phyloP scores from a whole-genome alignment of 2,329 filamentous ascomycete species.

The Periconia sp. region DNA sequence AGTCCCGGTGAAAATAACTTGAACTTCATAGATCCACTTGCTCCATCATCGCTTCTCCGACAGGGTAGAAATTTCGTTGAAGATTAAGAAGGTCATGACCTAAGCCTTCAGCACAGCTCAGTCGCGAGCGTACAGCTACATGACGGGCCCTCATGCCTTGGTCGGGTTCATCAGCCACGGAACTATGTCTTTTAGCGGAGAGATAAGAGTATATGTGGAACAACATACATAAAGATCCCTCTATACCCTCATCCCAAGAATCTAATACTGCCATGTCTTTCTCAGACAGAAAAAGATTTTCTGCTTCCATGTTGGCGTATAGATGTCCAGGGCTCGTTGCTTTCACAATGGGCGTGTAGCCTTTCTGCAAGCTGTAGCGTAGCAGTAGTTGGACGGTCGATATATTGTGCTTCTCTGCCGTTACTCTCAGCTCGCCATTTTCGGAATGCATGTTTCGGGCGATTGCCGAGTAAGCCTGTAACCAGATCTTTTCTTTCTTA shows the following conservation, averaged over 20 bases:
- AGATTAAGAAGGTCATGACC: no score
- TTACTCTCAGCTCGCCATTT: not conserved
- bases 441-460: not conserved
- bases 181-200: constrained; percentile 1
- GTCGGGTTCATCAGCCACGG: not conserved
- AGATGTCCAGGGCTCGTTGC: constrained; percentile 23
- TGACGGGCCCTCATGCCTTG: not conserved
- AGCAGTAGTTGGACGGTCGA: constrained; percentile 76
- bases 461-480: constrained; percentile 1
- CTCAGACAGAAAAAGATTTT: constrained; percentile 19
- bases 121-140: no score
- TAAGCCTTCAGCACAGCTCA: no score
- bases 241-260: constrained; percentile 18
- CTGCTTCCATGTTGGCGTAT: constrained; percentile 23
- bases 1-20: constrained; percentile 7
- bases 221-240: constrained; percentile 12
- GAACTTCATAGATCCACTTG: not conserved
- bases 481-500: constrained; percentile 1
- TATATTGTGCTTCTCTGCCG: constrained; percentile 61
- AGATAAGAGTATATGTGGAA: not conserved
- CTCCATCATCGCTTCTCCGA: not conserved
- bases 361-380: constrained; percentile 80
- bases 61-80: not conserved
- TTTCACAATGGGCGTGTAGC: constrained; percentile 26
- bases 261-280: constrained; percentile 25